Conservation (phyloP, 2,329 filamentous ascomycete species). For the Trichophyton simii region DNA sequence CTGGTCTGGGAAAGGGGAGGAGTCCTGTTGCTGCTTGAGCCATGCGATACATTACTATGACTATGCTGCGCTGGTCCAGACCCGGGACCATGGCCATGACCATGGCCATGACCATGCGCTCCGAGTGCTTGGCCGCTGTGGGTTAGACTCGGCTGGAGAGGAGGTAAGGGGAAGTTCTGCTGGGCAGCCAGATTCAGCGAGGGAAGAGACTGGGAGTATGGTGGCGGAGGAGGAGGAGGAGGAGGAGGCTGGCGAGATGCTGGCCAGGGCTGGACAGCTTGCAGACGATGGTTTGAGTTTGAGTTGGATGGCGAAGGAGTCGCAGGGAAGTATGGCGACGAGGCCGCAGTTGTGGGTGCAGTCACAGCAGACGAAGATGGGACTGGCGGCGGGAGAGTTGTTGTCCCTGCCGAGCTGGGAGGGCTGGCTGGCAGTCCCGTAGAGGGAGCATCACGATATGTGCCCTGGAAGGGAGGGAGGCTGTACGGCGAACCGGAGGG, state of each 20-base stretch:
- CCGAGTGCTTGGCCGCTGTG: background rate
- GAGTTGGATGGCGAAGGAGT: conserved; percentile 17
- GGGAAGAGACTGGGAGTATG: conserved; percentile 29
- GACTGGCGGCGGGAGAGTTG: conserved; percentile 19
- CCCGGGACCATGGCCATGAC: background rate
- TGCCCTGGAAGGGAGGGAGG: conserved; percentile 22
- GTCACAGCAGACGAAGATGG: conserved; percentile 19
- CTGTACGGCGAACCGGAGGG: conserved; percentile 13
- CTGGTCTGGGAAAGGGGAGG: background rate
- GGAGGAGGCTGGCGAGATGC: conserved; percentile 17
- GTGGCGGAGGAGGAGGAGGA: conserved; percentile 16
- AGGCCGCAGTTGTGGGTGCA: conserved; percentile 19
- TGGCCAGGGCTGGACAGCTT: conserved; percentile 31
- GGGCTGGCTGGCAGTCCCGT: background rate
- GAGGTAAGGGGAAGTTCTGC: conserved; percentile 25
- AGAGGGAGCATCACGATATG: conserved; percentile 21
- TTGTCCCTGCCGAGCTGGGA: background rate
- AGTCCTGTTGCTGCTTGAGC: background rate
- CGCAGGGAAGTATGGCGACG: conserved; percentile 22
- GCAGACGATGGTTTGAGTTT: conserved; percentile 16
- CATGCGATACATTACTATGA: background rate
- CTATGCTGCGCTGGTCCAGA: background rate
- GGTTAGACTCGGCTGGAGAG: conserved; percentile 20
- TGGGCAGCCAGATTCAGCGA: conserved; percentile 25
- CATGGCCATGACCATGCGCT: background rate